Base-by-base conservation (phyloP, 1,284 basidiomycete genomes). In the Phlebopus sp. region DNA sequence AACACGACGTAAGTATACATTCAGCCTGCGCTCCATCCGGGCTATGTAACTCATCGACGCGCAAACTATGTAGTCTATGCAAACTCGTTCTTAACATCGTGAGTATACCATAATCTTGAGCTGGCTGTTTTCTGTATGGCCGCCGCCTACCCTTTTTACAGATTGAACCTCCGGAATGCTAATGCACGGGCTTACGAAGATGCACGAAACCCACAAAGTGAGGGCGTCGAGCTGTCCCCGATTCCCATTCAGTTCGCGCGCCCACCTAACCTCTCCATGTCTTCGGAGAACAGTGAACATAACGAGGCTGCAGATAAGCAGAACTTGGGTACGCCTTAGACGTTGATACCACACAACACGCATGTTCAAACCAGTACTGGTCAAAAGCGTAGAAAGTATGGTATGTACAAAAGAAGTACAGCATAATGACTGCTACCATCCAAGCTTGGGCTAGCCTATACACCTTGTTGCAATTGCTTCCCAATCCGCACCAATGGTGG, bases 1-100 rank as follows among this genome's bases (percentile, higher is more conserved):
- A 50, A 55, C 61, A n/a, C 59, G 59, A 37, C 51, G 62, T 63
- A 44, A 34, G 61, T 59, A 8, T n/a, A n/a, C n/a, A n/a, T n/a
- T n/a, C n/a, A n/a, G n/a, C n/a, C 10, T 29, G 5, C 10, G 10
- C 9, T 29, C 27, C 7, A 9, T 11, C 27, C 4, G 9, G 27
- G 4, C 4, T 29, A 23, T 23, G 21, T 29, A 29, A n/a, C 8
- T 29, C 5, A 29, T 8, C 9, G 27, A 29, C 10, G 9, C 27
- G 10, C 10, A 29, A 29, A 29, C 21, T 6, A 23, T 23, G 10
- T 8, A 29, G 27, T 29, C 27, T 29, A 29, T 9, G 27, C 27
- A 29, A 29, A 29, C 27, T 29, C 27, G 27, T 29, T 29, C 27
- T 29, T 29, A 11, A 29, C 27, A 9, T 29, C 27, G 27, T 29